Base-by-base conservation (phyloP, 2,329 filamentous ascomycete species). In the Colletotrichum sp. region DNA sequence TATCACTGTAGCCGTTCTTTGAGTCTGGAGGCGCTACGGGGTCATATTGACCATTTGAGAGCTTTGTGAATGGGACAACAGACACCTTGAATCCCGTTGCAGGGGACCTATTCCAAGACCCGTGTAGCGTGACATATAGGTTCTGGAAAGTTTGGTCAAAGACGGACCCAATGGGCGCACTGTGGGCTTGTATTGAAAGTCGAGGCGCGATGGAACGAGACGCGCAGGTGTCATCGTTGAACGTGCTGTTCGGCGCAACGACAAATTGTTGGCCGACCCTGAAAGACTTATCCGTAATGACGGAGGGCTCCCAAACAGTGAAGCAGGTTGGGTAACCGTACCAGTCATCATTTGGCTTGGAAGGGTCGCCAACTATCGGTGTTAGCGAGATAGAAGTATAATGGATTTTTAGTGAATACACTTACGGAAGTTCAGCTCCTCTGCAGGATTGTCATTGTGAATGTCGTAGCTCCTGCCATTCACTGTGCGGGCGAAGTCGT, bases 301-400 rank as follows among this genome's bases (percentile, higher is more conserved):
- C 84, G 16, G 80, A 77, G 3, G 88, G 84, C 57, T 88, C 84
- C 90, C 91, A 92, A 9, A 89, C 90, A 4, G 90, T 85, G 79
- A 89, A 91, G 84, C 91, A 93, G 49, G 86, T 88, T 8, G 92
- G 92, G 80, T 93, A 94, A 63, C 92, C 92, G 82, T 89, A 91
- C 82, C 82, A 84, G 36, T 80, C 69, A 57, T 81, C 79, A 52
- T 82, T 82, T 21, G 77, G 76, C 30, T 78, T 77, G 15, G 80
- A 79, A 15, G 81, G 81, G 49, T 83, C 80, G 8, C 82, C 82
- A 26, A 83, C 82, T 83, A 30, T 18, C 21, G 24, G 21, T 28
- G 16, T 59, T 30, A 59, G 55, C 16, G 21, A 1, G 16, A 59
- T 30, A 26, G 3, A 30, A 30, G 9, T 28, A 16, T 3, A 65